Evolutionary conservation across 208 protist species (phyloP), one percentile per base, ranked within the genome.

Genomic region (Naegleria fowleri): DNA sequence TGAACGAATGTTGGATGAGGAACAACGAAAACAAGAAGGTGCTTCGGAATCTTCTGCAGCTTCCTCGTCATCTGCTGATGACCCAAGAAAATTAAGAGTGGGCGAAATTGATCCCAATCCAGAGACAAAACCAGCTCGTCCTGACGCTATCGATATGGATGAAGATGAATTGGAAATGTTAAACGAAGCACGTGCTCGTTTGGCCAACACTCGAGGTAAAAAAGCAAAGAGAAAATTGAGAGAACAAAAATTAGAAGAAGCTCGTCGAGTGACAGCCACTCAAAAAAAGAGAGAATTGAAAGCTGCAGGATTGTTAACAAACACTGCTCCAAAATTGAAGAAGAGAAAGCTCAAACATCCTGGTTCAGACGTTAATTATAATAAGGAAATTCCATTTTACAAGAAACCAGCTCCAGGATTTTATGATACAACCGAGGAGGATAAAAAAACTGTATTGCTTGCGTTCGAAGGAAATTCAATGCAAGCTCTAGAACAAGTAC

Each of bases 201-300:
- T 99, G 25, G 99, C 99, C 3, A 99, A 99, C 93, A 99, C 99
- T 43, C 97, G 98, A 90, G 98, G 99, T 59, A 99, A 99, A 95
- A 99, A 99, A 91, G 98, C 98, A 0, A 98, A 99, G 86, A 96
- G 98, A 40, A 99, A 99, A 94, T 98, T 98, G 55, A 96, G 99
- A 84, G 98, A 99, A 94, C 96, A 97, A 91, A 97, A 99, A 95
- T 94, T 99, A 41, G 97, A 99, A 87, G 98, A 99, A 91, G 98
- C 99, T 0, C 94, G 97, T 48, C 97, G 99, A 86, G 94, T 99
- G 13, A 97, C 99, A 0, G 95, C 95, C 89, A 94, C 99, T 55
- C 98, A 99, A 94, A 99, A 98, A 94, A 96, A 97, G 90, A 94
- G 98, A 79, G 98, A 99, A 93, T 93, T 98, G 38, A 97, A 98